A percentile compares a stretch with the other conserved stretches of the same genome.
Conservation (phyloP, 2,329 filamentous ascomycete genomes). For the Nectriaceae sp. region DNA sequence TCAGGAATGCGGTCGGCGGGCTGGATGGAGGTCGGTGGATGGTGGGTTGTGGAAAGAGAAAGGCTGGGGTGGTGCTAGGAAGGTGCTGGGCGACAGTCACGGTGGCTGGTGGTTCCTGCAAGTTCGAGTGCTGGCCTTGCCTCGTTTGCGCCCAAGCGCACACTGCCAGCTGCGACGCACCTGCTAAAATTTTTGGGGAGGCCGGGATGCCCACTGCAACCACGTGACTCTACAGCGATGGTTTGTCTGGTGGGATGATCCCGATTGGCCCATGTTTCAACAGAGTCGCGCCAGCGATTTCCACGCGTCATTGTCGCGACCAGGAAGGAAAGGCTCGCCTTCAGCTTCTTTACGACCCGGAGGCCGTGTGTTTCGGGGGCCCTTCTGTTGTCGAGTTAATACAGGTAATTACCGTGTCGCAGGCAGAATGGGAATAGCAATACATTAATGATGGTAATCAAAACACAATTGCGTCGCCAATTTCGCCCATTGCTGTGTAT, state of each 20-base stretch:
- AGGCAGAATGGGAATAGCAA: too few species aligned
- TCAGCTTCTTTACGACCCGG: background rate
- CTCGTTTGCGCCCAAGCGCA: background rate
- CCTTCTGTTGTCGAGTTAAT: background rate
- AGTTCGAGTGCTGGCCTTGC: constrained; percentile 11
- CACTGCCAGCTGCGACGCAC: background rate
- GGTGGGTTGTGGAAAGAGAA: constrained; percentile 27
- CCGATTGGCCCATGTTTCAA: constrained; percentile 20
- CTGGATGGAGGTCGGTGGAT: constrained; percentile 17
- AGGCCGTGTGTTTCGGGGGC: background rate
- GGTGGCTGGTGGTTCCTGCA: constrained; percentile 32
- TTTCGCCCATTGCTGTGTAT: too few species aligned
- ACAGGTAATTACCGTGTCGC: background rate
- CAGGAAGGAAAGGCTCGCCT: background rate
- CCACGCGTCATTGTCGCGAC: constrained; percentile 31
- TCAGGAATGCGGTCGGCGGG: constrained; percentile 29
- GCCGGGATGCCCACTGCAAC: background rate
- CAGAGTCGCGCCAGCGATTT: constrained; percentile 15
- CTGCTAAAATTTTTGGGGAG: constrained; percentile 1
- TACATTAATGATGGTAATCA: background rate
- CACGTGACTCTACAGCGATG: constrained; percentile 2
- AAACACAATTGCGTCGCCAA: background rate
- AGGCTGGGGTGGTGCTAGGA: constrained; percentile 28
- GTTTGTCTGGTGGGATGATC: constrained; percentile 17
- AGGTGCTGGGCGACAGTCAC: constrained; percentile 15